phyloP scores from a whole-genome alignment of 2,329 filamentous ascomycete species.

The Ophiosphaerella herpotricha region DNA sequence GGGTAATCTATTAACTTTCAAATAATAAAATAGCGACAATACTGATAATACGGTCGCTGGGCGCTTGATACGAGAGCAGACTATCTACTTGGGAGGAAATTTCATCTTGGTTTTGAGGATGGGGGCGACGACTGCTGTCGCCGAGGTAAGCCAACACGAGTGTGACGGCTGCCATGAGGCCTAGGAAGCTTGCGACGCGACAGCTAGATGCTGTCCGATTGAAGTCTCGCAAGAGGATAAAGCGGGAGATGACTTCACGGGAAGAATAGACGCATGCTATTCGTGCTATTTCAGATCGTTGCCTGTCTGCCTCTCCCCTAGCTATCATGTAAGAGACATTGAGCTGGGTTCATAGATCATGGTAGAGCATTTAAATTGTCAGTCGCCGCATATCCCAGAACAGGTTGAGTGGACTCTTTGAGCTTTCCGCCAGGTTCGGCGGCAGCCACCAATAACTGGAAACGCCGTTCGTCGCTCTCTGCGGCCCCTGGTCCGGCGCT shows the following conservation, averaged over 20 bases:
- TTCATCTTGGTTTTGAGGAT: neutral
- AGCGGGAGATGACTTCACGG: conserved; percentile 15
- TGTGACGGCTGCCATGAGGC: conserved; percentile 12
- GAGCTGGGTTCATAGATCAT: conserved; percentile 7
- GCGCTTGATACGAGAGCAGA: conserved; percentile 9
- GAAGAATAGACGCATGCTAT: conserved; percentile 13
- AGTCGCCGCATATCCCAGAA: conserved; percentile 7
- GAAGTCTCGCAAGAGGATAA: conserved; percentile 8
- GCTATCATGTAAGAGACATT: conserved; percentile 15
- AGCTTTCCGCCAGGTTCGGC: conserved; percentile 4
- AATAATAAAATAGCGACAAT: too few relatives aligned
- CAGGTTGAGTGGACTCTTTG: neutral
- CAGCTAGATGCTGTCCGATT: conserved; percentile 11
- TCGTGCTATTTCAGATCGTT: conserved; percentile 19
- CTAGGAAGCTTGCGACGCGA: conserved; percentile 12
- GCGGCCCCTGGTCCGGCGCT: conserved; percentile 11
- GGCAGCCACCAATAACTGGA: conserved; percentile 13
- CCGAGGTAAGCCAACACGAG: conserved; percentile 11
- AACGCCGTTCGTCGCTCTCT: conserved; percentile 8
- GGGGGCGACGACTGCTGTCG: neutral
- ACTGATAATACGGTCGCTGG: conserved; percentile 4
- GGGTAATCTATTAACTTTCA: too few relatives aligned
- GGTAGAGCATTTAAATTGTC: conserved; percentile 7
- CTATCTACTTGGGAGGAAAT: conserved; percentile 5
- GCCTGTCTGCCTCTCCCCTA: conserved; percentile 9